phyloP scores from a whole-genome alignment of 179 eudicot genomes.

The Beta corolliflora region DNA sequence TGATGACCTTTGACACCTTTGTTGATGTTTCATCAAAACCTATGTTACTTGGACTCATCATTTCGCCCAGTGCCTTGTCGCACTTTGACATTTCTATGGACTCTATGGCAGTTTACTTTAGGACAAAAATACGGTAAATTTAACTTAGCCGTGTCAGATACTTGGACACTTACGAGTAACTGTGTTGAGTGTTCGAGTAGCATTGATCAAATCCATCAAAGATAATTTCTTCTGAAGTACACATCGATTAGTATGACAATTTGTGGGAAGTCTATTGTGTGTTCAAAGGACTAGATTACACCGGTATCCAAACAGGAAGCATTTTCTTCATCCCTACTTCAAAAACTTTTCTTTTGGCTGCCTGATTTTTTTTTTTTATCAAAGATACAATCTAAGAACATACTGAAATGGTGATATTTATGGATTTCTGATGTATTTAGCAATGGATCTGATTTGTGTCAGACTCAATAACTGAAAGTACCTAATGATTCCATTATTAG shows the following conservation, averaged over 20 bases:
- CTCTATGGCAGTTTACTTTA: too few relatives aligned
- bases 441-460: neutral
- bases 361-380: neutral
- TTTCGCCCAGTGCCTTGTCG: too few relatives aligned
- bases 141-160: too few relatives aligned
- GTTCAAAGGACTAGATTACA: neutral
- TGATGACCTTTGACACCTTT: too few relatives aligned
- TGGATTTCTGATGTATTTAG: neutral
- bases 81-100: too few relatives aligned
- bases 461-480: neutral
- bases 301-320: neutral
- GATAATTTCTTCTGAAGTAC: neutral
- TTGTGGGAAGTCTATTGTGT: neutral
- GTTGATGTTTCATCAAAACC: too few relatives aligned
- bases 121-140: too few relatives aligned
- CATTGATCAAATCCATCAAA: too few relatives aligned
- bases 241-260: neutral
- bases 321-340: neutral
- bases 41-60: too few relatives aligned
- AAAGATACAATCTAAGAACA: neutral
- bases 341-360: neutral
- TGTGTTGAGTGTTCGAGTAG: too few relatives aligned
- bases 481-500: neutral
- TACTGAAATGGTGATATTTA: neutral
- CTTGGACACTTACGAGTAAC: too few relatives aligned